Percentiles rank a stretch among this genome's conserved stretches.
Conservation (phyloP, 2,329 filamentous ascomycete genomes). For the Fusarium hainanense region DNA sequence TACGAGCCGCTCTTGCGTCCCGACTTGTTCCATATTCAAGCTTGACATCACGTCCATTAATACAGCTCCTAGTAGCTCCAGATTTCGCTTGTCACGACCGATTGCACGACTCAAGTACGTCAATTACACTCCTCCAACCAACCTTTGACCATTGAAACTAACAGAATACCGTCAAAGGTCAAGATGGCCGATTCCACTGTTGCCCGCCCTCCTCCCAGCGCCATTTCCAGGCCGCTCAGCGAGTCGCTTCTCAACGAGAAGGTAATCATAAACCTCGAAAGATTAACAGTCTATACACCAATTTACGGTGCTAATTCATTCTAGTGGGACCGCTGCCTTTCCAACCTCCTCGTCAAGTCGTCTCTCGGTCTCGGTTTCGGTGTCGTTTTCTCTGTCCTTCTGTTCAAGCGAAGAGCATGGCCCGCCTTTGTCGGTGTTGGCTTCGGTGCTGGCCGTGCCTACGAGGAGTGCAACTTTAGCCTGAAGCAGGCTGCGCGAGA, state of each 20-base stretch:
- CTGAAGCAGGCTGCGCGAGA: slow-evolving; percentile 71
- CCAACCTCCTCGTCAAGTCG: slow-evolving; percentile 96
- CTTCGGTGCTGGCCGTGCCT: slow-evolving; percentile 95
- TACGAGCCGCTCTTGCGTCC: slow-evolving; percentile 53
- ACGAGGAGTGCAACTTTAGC: slow-evolving; percentile 96
- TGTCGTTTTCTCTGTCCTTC: slow-evolving; percentile 96
- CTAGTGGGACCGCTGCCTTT: slow-evolving; percentile 98
- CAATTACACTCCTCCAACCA: slow-evolving; percentile 31
- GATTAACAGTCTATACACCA: background rate
- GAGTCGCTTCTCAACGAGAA: slow-evolving; percentile 99
- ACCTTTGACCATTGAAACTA: slow-evolving; percentile 31
- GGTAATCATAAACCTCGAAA: slow-evolving; percentile 65
- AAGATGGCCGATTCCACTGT: slow-evolving; percentile 66
- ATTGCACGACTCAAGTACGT: slow-evolving; percentile 40
- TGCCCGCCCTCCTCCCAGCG: slow-evolving; percentile 65
- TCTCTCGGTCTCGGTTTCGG: slow-evolving; percentile 96
- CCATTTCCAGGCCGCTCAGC: slow-evolving; percentile 87
- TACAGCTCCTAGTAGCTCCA: slow-evolving; percentile 49
- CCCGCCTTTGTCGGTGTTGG: slow-evolving; percentile 94
- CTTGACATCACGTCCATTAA: slow-evolving; percentile 50
- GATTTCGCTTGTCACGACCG: slow-evolving; percentile 37
- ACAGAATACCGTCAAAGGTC: slow-evolving; percentile 35
- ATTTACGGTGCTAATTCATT: slow-evolving; percentile 37
- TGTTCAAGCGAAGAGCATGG: slow-evolving; percentile 98
- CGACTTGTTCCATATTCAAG: slow-evolving; percentile 51